Evolutionary conservation across 257 asterid species (phyloP), one percentile per base, ranked within the genome.

Genomic region (Nicotiana paniculata): DNA sequence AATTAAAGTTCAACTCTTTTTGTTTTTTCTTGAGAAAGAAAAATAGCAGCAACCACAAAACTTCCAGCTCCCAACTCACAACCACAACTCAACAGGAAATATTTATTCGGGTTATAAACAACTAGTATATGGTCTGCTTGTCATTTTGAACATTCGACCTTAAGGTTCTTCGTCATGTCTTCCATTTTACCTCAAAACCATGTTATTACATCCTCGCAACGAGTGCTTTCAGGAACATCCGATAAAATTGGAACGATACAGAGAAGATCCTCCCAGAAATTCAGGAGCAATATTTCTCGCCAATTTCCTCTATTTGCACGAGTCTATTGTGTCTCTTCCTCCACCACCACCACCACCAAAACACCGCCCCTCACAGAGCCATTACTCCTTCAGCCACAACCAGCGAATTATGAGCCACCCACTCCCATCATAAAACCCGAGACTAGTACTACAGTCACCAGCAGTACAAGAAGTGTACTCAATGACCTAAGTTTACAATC

Each of bases 401-500:
- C 51, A 17, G 32, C 63, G 15, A 72, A 48, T 16, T 70, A 39
- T 15, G 54, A 57, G 1, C 46, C 74, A 10, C 39, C 7, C 72
- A 43, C 57, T 53, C 18, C 57, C 33, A 69, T 69, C 77, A 70
- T 18, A 5, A 70, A 70, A 43, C 5, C 7, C 4, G 18, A 10
- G 6, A 53, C 78, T 39, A 63, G 26, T 3, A 53, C 16, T 61
- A 15, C 77, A 6, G 9, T 7, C 0, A 48, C 59, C 39, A 33
- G 65, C 70, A 82, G 18, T 18, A 16, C 70, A 37, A 76, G 81
- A 63, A 87, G 86, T 1, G 55, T 83, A 69, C 82, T 87, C 5
- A 85, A 89, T 48, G 97, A 91, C 81, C 91, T 89, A 0, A 79
- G 90, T 10, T 79, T 92, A 69, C 83, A 88, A 83, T 95, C 98